These are phyloP conservation scores for Phytophthora pistaciae DNA, from an alignment of 352 stramenopile genomes.

Conservation along the genomic window DNA sequence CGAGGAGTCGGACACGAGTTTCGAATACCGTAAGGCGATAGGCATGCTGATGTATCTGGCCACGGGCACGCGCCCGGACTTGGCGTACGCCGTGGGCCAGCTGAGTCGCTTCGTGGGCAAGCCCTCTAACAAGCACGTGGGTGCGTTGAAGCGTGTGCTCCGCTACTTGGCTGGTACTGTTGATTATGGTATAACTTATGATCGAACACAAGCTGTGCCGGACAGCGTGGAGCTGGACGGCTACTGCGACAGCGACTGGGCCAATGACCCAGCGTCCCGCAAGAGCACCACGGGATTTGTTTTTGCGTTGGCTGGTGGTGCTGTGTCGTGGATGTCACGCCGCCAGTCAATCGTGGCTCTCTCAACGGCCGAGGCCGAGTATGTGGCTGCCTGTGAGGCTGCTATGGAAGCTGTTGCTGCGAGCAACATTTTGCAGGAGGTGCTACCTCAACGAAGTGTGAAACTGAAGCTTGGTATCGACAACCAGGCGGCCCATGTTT, in stretches of 20 bases:
- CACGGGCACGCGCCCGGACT: background rate
- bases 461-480: too few relatives aligned
- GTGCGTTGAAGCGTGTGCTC: background rate
- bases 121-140: background rate
- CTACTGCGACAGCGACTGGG: slow-evolving; percentile 1
- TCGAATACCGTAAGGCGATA: background rate
- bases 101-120: background rate
- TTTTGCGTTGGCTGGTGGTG: background rate
- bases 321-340: background rate
- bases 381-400: background rate
- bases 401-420: background rate
- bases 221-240: background rate
- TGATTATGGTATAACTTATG: background rate
- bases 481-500: too few relatives aligned
- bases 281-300: background rate
- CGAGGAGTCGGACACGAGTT: background rate
- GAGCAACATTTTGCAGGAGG: background rate
- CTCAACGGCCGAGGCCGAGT: background rate
- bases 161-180: background rate
- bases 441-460: background rate
- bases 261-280: background rate
- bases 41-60: background rate
- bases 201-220: background rate
- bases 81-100: background rate
- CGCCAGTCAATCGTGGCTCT: background rate